These are phyloP conservation scores for Solanum rostratum DNA, from an alignment of 257 asterid species.

Conservation along the genomic window DNA sequence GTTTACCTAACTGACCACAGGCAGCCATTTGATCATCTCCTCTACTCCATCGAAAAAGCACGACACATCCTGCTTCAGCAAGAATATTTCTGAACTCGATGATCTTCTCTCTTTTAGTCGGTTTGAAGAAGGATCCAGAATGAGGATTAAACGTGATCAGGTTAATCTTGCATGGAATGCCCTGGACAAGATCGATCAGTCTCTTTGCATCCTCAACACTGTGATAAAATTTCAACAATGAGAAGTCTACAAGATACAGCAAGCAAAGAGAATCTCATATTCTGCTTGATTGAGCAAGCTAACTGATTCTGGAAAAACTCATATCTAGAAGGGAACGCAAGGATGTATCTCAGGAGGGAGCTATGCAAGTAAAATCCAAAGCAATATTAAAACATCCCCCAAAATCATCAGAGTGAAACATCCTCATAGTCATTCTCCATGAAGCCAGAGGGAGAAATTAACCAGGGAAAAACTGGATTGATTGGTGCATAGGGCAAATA, in stretches of 20 bases:
- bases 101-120: constrained; percentile 71
- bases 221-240: constrained; percentile 1
- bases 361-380: background rate
- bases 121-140: constrained; percentile 65
- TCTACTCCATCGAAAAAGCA: constrained; percentile 61
- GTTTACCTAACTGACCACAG: constrained; percentile 96
- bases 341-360: background rate
- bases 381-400: background rate
- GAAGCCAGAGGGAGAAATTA: background rate
- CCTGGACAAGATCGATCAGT: constrained; percentile 54
- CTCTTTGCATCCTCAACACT: constrained; percentile 83
- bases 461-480: background rate
- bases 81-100: constrained; percentile 66
- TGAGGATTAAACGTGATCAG: constrained; percentile 92
- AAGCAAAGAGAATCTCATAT: background rate
- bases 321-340: background rate
- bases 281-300: background rate
- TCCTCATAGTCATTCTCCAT: background rate
- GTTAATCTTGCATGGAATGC: constrained; percentile 96
- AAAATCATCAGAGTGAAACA: background rate
- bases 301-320: background rate
- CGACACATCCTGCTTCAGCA: constrained; percentile 71
- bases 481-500: background rate
- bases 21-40: constrained; percentile 99
- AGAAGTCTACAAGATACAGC: background rate